These are phyloP conservation scores for Dentiscutata heterogama DNA, from an alignment of 371 early-diverging fungal species.

Conservation along the genomic window DNA sequence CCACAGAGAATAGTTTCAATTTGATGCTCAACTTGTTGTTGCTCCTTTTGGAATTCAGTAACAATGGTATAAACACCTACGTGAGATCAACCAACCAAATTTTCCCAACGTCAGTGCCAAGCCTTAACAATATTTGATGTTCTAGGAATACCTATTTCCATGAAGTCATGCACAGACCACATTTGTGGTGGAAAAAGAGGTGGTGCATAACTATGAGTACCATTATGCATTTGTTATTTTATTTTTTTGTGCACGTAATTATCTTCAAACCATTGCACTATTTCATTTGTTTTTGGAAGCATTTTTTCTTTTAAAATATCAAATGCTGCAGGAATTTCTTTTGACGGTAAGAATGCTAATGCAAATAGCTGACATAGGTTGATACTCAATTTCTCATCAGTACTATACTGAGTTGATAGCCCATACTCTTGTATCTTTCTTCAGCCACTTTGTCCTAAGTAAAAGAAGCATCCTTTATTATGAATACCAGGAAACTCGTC, in stretches of 20 bases:
- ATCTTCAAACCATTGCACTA: neutral
- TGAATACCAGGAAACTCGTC: neutral
- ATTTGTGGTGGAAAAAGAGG: neutral
- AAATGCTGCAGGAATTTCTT: no score
- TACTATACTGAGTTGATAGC: neutral
- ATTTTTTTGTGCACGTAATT: neutral
- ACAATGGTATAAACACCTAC: neutral
- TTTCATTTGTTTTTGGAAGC: no score
- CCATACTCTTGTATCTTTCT: neutral
- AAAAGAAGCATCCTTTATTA: constrained; percentile 13
- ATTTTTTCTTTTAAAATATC: no score
- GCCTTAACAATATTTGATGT: neutral
- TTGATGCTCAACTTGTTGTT: neutral
- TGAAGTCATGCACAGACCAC: neutral
- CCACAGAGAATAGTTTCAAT: neutral
- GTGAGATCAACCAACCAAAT: neutral
- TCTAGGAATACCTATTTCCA: neutral
- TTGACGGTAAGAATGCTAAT: no score
- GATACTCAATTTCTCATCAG: neutral
- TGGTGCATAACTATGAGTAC: neutral
- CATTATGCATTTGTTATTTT: neutral
- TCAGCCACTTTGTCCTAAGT: neutral
- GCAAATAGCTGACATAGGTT: neutral
- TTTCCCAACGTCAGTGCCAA: neutral
- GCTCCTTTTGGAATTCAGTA: constrained; percentile 5